Evolutionary conservation across 2,329 filamentous ascomycete genomes (phyloP).

Genomic region (Exophiala calicioides): DNA sequence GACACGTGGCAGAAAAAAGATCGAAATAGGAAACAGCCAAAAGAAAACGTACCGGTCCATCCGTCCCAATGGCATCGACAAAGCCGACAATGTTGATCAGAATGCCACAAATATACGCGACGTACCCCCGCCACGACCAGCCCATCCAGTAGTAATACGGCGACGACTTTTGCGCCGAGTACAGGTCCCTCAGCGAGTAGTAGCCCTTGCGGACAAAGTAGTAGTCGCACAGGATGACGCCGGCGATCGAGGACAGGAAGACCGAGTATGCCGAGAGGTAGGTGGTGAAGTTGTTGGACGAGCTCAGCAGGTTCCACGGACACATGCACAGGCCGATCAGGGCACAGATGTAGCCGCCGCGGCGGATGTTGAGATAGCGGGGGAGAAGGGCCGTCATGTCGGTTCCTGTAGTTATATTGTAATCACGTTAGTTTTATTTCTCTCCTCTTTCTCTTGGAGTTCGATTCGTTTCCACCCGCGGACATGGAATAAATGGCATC

Average conservation of each 20-base stretch:
- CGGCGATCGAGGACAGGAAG: conserved; percentile 89
- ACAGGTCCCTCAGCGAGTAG: conserved; percentile 74
- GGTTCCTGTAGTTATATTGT: too few relatives aligned
- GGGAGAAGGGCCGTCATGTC: conserved; percentile 27
- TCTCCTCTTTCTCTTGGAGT: too few relatives aligned
- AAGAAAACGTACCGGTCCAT: too few relatives aligned
- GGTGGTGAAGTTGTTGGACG: conserved; percentile 60
- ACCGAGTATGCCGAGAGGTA: conserved; percentile 91
- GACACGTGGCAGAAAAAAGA: too few relatives aligned
- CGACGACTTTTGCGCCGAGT: conserved; percentile 62
- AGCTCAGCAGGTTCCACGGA: conserved; percentile 55
- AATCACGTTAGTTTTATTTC: too few relatives aligned
- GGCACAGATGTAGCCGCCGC: conserved; percentile 42
- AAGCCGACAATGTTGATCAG: conserved; percentile 85
- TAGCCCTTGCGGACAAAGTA: conserved; percentile 83
- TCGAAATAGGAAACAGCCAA: too few relatives aligned
- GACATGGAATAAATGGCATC: too few relatives aligned
- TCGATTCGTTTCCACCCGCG: too few relatives aligned
- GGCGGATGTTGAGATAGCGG: conserved; percentile 21
- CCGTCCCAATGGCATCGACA: conserved; percentile 67
- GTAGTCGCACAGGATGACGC: conserved; percentile 88
- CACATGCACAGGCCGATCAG: conserved; percentile 48
- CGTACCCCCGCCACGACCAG: conserved; percentile 80
- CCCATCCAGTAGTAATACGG: conserved; percentile 76
- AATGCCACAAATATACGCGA: conserved; percentile 73